Conservation (phyloP, 805 yeast species). For the Kazachstania psychrophila region DNA sequence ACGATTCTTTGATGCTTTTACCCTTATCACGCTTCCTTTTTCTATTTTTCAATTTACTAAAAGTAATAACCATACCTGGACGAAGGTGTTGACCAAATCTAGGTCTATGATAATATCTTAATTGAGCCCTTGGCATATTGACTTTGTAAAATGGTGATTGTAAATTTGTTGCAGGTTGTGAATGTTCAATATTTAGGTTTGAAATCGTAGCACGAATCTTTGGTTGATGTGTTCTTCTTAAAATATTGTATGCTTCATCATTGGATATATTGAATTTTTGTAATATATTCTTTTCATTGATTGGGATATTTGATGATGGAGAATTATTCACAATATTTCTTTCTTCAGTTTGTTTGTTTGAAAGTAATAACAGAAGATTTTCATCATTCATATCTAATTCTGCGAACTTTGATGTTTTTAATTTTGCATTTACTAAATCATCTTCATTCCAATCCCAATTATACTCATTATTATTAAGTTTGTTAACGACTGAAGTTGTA, state of each 20-base stretch:
- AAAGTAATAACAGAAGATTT: slow-evolving; percentile 50
- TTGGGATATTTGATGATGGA: slow-evolving; percentile 29
- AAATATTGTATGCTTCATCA: slow-evolving; percentile 73
- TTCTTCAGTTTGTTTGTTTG: slow-evolving; percentile 5
- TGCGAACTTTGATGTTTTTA: slow-evolving; percentile 25
- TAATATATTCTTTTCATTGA: slow-evolving; percentile 44
- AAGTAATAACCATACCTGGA: slow-evolving; percentile 68
- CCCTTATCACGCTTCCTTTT: slow-evolving; percentile 88
- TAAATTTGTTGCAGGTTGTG: slow-evolving; percentile 74
- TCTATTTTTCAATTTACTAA: slow-evolving; percentile 64
- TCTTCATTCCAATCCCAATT: slow-evolving; percentile 39
- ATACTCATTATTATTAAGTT: slow-evolving; percentile 21
- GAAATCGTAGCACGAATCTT: slow-evolving; percentile 91
- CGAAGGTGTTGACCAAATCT: slow-evolving; percentile 50
- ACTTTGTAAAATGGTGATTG: slow-evolving; percentile 91
- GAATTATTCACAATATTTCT: background rate
- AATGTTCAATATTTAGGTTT: slow-evolving; percentile 81
- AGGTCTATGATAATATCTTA: slow-evolving; percentile 75
- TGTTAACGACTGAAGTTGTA: slow-evolving; percentile 1
- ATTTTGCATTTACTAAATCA: slow-evolving; percentile 65
- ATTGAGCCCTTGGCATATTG: slow-evolving; percentile 51
- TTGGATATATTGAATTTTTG: slow-evolving; percentile 76
- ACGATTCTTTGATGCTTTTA: slow-evolving; percentile 65
- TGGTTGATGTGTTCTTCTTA: slow-evolving; percentile 80
- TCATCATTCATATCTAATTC: slow-evolving; percentile 82